phyloP scores from a whole-genome alignment of 176 grass and related monocot species.

The Carex kokanica region DNA sequence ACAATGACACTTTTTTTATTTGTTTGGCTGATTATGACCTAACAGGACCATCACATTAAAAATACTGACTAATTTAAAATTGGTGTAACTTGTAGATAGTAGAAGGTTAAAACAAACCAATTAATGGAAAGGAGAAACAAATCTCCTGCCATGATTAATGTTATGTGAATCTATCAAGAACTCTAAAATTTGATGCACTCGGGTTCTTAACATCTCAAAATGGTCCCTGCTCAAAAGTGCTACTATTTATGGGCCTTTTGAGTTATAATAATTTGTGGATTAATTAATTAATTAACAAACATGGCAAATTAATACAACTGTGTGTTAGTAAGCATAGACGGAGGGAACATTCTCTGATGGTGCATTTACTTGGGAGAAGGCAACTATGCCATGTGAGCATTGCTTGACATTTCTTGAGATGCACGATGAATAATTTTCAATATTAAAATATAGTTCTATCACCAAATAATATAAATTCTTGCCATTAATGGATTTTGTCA shows the following conservation, averaged over 20 bases:
- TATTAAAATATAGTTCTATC: background rate
- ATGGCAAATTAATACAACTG: background rate
- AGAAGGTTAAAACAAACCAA: background rate
- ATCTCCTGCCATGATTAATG: background rate
- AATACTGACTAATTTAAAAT: background rate
- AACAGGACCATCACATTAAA: background rate
- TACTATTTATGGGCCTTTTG: background rate
- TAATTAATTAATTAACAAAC: background rate
- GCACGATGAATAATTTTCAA: background rate
- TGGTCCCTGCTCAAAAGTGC: background rate
- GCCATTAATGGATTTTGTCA: conserved; percentile 13
- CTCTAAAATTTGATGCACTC: too few relatives aligned
- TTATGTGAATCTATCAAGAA: background rate
- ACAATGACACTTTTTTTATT: background rate
- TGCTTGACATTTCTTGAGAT: conserved; percentile 16
- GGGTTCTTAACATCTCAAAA: background rate
- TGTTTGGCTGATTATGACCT: background rate
- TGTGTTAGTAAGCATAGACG: background rate
- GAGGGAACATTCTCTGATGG: background rate
- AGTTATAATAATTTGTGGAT: background rate
- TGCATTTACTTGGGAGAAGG: background rate
- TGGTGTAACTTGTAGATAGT: background rate
- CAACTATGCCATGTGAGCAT: conserved; percentile 21
- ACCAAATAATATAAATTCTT: background rate
- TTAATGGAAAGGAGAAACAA: background rate